These are phyloP conservation scores for Bassia scoparia DNA, from an alignment of 148 eudicot species.

Conservation along the genomic window DNA sequence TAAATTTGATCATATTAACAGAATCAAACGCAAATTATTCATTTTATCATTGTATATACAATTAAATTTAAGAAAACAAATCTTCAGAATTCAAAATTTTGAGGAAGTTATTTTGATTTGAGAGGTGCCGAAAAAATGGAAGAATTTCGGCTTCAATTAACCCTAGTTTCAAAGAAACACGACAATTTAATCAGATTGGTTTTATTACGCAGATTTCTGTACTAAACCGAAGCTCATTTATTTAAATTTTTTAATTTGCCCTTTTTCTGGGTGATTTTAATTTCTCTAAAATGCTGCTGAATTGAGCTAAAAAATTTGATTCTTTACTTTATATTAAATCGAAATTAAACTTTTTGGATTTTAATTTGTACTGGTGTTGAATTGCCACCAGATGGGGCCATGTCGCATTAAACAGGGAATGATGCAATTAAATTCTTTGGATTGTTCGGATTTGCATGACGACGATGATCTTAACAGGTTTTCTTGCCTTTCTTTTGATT, in stretches of 20 bases:
- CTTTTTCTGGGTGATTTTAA: slow-evolving; percentile 13
- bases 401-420: slow-evolving; percentile 71
- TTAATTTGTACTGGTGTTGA: background rate
- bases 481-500: slow-evolving; percentile 2
- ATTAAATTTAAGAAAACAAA: background rate
- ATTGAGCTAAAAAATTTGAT: background rate
- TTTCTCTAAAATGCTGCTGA: slow-evolving; percentile 1
- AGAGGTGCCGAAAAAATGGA: slow-evolving; percentile 37
- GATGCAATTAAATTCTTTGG: slow-evolving; percentile 68
- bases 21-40: too few species aligned
- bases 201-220: slow-evolving; percentile 67
- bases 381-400: slow-evolving; percentile 56
- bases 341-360: background rate
- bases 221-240: background rate
- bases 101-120: background rate
- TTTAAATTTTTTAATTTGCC: background rate
- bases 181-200: slow-evolving; percentile 64
- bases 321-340: background rate
- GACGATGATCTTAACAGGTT: slow-evolving; percentile 71
- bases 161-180: slow-evolving; percentile 60
- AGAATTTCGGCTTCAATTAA: slow-evolving; percentile 38
- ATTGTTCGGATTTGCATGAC: slow-evolving; percentile 57
- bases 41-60: too few species aligned
- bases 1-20: too few species aligned
- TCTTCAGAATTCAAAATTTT: background rate